These are phyloP conservation scores for Exserohilum rostratum DNA, from an alignment of 2,329 filamentous ascomycete species.

Conservation along the genomic window DNA sequence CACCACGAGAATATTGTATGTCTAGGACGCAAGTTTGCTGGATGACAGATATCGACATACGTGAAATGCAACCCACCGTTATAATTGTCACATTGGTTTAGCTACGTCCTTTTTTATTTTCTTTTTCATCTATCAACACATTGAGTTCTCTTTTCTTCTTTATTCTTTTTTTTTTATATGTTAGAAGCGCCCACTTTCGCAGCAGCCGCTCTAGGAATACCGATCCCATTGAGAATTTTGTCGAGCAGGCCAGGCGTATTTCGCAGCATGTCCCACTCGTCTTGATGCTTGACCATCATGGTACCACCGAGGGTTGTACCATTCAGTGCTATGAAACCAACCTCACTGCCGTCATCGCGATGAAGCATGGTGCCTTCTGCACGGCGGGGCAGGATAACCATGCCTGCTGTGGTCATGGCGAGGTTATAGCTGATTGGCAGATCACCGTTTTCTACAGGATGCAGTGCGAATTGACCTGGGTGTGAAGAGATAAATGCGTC, in stretches of 20 bases:
- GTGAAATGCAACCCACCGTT: too few relatives aligned
- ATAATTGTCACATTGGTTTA: too few relatives aligned
- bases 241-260: slow-evolving; percentile 51
- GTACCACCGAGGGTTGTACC: slow-evolving; percentile 64
- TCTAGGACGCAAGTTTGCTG: too few relatives aligned
- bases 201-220: slow-evolving; percentile 32
- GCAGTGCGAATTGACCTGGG: slow-evolving; percentile 33
- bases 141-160: too few relatives aligned
- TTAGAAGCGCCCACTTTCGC: slow-evolving; percentile 3
- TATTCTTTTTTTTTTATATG: background rate
- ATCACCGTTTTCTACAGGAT: slow-evolving; percentile 42
- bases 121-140: background rate
- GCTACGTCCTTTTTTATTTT: background rate
- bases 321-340: slow-evolving; percentile 58
- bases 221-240: slow-evolving; percentile 50
- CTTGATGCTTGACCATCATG: slow-evolving; percentile 63
- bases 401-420: slow-evolving; percentile 60
- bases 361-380: slow-evolving; percentile 53
- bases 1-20: too few relatives aligned
- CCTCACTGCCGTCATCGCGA: slow-evolving; percentile 45
- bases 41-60: too few relatives aligned
- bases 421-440: slow-evolving; percentile 64
- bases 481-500: slow-evolving; percentile 52
- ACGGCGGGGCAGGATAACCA: slow-evolving; percentile 61
- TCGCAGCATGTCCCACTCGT: slow-evolving; percentile 59